Evolutionary conservation across 495 filamentous ascomycete species (phyloP).

Genomic region (Hyaloscypha hepaticicola): DNA sequence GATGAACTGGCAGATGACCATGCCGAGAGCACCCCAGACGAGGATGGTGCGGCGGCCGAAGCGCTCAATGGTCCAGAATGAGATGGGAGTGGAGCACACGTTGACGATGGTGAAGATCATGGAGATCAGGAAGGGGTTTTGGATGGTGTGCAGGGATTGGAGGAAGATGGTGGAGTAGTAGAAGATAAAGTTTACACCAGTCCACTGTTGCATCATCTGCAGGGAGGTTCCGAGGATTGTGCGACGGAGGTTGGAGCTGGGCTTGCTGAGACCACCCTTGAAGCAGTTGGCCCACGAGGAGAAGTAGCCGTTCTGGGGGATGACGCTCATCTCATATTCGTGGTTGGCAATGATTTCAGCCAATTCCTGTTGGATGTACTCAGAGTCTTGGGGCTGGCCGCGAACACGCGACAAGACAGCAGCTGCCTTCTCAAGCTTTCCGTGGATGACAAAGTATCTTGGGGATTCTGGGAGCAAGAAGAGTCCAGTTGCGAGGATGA

Average conservation of each 20-base stretch:
- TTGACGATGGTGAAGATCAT: slow-evolving; percentile 84
- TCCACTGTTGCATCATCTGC: slow-evolving; percentile 65
- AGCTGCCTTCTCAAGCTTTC: slow-evolving; percentile 62
- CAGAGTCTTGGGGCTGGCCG: slow-evolving; percentile 59
- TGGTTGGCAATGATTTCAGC: slow-evolving; percentile 76
- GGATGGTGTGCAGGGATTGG: slow-evolving; percentile 60
- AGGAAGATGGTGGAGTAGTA: slow-evolving; percentile 87
- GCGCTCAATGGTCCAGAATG: slow-evolving; percentile 78
- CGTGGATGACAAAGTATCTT: slow-evolving; percentile 74
- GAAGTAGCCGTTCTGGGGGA: slow-evolving; percentile 58
- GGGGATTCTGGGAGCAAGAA: slow-evolving; percentile 79
- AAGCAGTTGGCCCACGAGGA: slow-evolving; percentile 70
- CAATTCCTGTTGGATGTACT: slow-evolving; percentile 63
- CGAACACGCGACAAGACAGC: slow-evolving; percentile 64
- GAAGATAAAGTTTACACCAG: slow-evolving; percentile 92
- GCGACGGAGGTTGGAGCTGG: slow-evolving; percentile 49
- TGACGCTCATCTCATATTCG: slow-evolving; percentile 61
- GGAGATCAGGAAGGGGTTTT: slow-evolving; percentile 72
- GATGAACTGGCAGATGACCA: slow-evolving; percentile 83
- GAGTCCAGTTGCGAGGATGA: slow-evolving; percentile 72
- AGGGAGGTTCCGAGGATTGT: slow-evolving; percentile 55
- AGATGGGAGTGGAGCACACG: slow-evolving; percentile 76
- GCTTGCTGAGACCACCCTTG: slow-evolving; percentile 59
- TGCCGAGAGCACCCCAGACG: slow-evolving; percentile 72
- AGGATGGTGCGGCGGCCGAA: slow-evolving; percentile 79